phyloP scores from a whole-genome alignment of 306 rosid species.

The Lotus japonicus region DNA sequence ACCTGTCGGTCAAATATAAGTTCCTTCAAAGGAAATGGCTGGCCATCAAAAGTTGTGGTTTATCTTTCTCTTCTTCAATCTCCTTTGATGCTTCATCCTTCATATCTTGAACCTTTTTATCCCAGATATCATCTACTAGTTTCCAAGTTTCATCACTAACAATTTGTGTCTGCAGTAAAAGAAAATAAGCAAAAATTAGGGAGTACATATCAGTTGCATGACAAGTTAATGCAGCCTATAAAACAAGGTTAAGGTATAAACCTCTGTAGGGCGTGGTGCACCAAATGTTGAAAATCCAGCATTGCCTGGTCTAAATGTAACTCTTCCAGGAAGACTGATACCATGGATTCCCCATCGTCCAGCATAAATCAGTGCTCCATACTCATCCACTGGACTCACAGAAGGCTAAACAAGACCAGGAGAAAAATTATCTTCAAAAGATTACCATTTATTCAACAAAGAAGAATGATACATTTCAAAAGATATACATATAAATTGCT shows the following conservation, averaged over 20 bases:
- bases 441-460: conserved; percentile 15
- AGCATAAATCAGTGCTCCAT: conserved; percentile 82
- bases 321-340: conserved; percentile 86
- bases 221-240: conserved; percentile 12
- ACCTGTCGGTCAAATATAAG: conserved; percentile 19
- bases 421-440: background rate
- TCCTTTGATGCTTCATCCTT: conserved; percentile 54
- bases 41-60: conserved; percentile 87
- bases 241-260: conserved; percentile 26
- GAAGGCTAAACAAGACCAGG: conserved; percentile 49
- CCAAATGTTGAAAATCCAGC: conserved; percentile 86
- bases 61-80: conserved; percentile 76
- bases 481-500: background rate
- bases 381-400: conserved; percentile 78
- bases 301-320: conserved; percentile 89
- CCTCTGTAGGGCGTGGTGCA: conserved; percentile 90
- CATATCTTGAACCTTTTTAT: conserved; percentile 63
- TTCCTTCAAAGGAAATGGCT: conserved; percentile 76
- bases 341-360: conserved; percentile 98
- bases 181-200: background rate
- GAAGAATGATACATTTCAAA: background rate
- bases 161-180: conserved; percentile 60
- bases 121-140: conserved; percentile 84
- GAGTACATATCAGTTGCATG: background rate
- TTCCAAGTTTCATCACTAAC: conserved; percentile 92